Conservation (phyloP, 352 stramenopile genomes). For the Ophiocytium majus region DNA sequence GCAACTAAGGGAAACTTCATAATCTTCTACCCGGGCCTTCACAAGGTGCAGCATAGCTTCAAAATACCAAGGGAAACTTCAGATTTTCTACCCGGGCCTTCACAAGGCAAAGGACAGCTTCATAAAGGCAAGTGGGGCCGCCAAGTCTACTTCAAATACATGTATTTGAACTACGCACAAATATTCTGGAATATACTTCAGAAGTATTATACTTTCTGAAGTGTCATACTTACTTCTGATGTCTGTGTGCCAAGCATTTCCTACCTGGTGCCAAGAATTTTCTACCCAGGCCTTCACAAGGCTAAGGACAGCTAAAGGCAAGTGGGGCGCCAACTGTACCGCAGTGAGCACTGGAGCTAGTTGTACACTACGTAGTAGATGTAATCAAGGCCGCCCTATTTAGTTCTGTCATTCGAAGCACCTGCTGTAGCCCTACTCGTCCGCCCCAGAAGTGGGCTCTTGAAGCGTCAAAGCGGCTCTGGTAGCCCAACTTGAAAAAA, state of each 20-base stretch:
- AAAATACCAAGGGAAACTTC: constrained; percentile 39
- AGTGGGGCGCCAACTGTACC: neutral
- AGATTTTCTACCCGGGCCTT: constrained; percentile 56
- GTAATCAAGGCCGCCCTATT: neutral
- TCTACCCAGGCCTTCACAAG: constrained; percentile 56
- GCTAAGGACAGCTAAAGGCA: constrained; percentile 44
- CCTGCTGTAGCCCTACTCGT: too few relatives aligned
- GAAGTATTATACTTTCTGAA: neutral
- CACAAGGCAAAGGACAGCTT: constrained; percentile 54
- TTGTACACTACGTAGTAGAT: neutral
- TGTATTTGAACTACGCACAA: neutral
- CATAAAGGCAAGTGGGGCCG: constrained; percentile 25
- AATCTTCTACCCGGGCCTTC: constrained; percentile 56
- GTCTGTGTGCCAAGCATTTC: neutral
- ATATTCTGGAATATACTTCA: neutral
- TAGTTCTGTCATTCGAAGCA: too few relatives aligned
- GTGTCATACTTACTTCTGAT: neutral
- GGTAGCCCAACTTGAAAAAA: too few relatives aligned
- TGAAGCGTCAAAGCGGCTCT: too few relatives aligned
- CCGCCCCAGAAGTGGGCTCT: too few relatives aligned
- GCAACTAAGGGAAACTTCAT: constrained; percentile 28
- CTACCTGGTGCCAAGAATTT: constrained; percentile 21
- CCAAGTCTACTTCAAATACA: neutral
- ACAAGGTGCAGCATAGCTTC: constrained; percentile 53
- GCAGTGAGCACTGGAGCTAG: neutral